Percentiles rank a stretch among this genome's conserved stretches.
phyloP scores from a whole-genome alignment of 2,329 filamentous ascomycete genomes.

The Aspergillus transmontanensis region DNA sequence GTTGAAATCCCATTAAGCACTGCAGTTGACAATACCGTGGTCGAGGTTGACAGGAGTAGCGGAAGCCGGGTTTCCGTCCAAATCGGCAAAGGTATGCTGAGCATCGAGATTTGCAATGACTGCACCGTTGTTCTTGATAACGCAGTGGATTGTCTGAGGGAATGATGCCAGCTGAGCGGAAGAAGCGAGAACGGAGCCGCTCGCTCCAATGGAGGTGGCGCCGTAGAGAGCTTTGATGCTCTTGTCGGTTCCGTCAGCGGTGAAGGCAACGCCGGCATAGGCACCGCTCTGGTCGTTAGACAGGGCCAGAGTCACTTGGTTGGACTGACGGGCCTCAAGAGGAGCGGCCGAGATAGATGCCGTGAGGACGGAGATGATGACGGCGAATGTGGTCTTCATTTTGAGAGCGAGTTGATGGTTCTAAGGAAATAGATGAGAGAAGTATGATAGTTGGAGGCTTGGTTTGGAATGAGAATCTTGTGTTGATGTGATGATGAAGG shows the following conservation, averaged over 20 bases:
- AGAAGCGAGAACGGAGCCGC: conserved; percentile 25
- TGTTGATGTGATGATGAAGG: background rate
- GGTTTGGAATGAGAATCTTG: background rate
- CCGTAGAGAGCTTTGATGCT: conserved; percentile 25
- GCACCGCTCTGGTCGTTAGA: conserved; percentile 30
- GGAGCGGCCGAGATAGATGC: conserved; percentile 20
- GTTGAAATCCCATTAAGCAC: background rate
- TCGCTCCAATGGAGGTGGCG: conserved; percentile 21
- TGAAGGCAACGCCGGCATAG: conserved; percentile 22
- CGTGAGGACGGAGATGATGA: conserved; percentile 22
- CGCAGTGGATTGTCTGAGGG: conserved; percentile 23
- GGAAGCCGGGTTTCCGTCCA: conserved; percentile 8
- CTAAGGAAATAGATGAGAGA: background rate
- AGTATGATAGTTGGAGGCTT: background rate
- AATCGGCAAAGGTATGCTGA: conserved; percentile 16
- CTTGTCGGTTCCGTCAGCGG: conserved; percentile 22
- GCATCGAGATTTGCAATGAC: conserved; percentile 14
- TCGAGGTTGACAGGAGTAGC: conserved; percentile 9
- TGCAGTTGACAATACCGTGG: conserved; percentile 5
- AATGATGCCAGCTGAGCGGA: conserved; percentile 27
- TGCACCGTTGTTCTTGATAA: conserved; percentile 16
- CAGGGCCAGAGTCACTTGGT: conserved; percentile 25
- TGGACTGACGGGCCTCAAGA: conserved; percentile 8
- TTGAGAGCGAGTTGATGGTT: conserved; percentile 9
- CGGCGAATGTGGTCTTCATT: conserved; percentile 25